Evolutionary conservation across 2,329 filamentous ascomycete species (phyloP).

Genomic region (Diatrype stigma): DNA sequence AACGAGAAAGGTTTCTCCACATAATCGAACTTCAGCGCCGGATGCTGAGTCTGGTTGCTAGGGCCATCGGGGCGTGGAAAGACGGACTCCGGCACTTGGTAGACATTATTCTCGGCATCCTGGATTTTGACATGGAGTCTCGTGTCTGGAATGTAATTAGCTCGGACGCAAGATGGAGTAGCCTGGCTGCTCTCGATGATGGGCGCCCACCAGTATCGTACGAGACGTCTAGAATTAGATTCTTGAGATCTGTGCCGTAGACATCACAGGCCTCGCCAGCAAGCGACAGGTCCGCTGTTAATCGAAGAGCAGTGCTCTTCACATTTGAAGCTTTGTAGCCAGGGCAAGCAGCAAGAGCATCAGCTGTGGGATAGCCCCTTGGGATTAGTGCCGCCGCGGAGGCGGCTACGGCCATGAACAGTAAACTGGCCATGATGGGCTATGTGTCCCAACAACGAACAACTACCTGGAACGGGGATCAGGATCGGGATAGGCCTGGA

Average conservation of each 20-base stretch:
- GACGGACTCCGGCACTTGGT: slow-evolving; percentile 68
- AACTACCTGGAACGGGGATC: background rate
- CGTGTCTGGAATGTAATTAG: slow-evolving; percentile 40
- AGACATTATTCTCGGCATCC: slow-evolving; percentile 65
- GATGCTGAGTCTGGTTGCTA: slow-evolving; percentile 10
- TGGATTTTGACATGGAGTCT: slow-evolving; percentile 74
- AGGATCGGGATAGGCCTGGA: background rate
- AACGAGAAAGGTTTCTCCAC: slow-evolving; percentile 37
- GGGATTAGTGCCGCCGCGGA: slow-evolving; percentile 21
- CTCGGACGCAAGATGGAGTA: background rate
- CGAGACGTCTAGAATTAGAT: slow-evolving; percentile 58
- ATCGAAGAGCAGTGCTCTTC: slow-evolving; percentile 40
- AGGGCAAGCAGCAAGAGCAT: slow-evolving; percentile 44
- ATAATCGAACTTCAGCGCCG: slow-evolving; percentile 30
- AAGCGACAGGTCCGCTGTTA: slow-evolving; percentile 61
- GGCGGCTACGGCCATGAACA: slow-evolving; percentile 21
- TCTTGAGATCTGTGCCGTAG: slow-evolving; percentile 64
- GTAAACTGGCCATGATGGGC: slow-evolving; percentile 22
- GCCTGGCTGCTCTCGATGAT: no score
- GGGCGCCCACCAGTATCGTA: slow-evolving; percentile 50
- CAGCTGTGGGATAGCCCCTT: slow-evolving; percentile 21
- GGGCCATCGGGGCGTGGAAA: slow-evolving; percentile 52
- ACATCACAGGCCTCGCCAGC: slow-evolving; percentile 63
- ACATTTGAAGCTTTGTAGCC: slow-evolving; percentile 60
- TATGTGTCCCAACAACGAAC: background rate